Evolutionary conservation across 768 basidiomycete species (phyloP).

Genomic region (Coprinellus aureogranulatus): DNA sequence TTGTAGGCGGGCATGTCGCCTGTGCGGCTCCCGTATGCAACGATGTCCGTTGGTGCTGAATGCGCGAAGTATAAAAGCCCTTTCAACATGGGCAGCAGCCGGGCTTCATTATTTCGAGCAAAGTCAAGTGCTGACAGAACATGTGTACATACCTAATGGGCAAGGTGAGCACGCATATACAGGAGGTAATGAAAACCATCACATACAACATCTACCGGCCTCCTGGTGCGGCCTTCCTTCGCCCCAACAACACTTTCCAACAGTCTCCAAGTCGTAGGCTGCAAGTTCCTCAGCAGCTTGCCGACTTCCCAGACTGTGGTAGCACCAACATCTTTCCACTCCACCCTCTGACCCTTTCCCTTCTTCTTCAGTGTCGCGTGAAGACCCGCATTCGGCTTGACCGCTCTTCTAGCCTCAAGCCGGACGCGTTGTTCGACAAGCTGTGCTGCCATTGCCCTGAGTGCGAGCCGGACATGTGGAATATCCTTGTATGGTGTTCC

Average conservation of each 20-base stretch:
- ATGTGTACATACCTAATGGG: slow-evolving; percentile 7
- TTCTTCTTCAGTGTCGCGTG: slow-evolving; percentile 5
- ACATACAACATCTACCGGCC: background rate
- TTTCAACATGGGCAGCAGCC: slow-evolving; percentile 17
- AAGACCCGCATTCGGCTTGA: slow-evolving; percentile 6
- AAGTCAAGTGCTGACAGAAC: slow-evolving; percentile 2
- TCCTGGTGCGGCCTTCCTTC: background rate
- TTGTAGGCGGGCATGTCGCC: slow-evolving; percentile 17
- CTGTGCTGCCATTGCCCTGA: slow-evolving; percentile 22
- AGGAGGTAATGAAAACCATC: background rate
- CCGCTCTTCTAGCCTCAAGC: slow-evolving; percentile 8
- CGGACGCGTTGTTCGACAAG: slow-evolving; percentile 12
- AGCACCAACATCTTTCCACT: slow-evolving; percentile 4
- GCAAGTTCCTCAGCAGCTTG: background rate
- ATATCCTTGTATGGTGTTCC: slow-evolving; percentile 8
- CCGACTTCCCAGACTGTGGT: background rate
- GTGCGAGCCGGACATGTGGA: slow-evolving; percentile 11
- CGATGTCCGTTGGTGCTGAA: slow-evolving; percentile 14
- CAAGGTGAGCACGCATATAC: background rate
- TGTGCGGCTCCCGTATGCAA: slow-evolving; percentile 13
- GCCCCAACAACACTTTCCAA: background rate
- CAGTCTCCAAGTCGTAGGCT: background rate
- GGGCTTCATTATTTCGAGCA: slow-evolving; percentile 15
- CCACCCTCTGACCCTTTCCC: slow-evolving; percentile 3
- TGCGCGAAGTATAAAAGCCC: slow-evolving; percentile 18